These are phyloP conservation scores for Dictyostelium firmibasis DNA, from an alignment of 78 protist genomes.

Conservation along the genomic window DNA sequence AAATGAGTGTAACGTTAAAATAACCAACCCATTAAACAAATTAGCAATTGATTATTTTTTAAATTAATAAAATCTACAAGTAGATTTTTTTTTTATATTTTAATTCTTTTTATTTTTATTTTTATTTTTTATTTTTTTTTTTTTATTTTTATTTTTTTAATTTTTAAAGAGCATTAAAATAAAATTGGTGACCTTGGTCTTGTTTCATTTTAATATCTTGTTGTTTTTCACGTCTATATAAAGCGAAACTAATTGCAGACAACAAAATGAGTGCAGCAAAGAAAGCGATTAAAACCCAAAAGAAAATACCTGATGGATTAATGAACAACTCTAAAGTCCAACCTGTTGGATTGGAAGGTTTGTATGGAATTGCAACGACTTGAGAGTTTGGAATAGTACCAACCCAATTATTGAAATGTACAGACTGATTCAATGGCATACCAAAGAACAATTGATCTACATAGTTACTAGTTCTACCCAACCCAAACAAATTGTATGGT, in stretches of 20 bases:
- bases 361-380: slow-evolving; percentile 78
- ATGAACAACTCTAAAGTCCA: slow-evolving; percentile 82
- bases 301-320: slow-evolving; percentile 78
- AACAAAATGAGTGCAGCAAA: slow-evolving; percentile 50
- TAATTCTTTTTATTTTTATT: neutral
- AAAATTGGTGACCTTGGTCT: slow-evolving; percentile 75
- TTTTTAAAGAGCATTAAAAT: slow-evolving; percentile 78
- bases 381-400: slow-evolving; percentile 84
- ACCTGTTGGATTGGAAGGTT: slow-evolving; percentile 15
- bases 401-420: slow-evolving; percentile 75
- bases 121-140: neutral
- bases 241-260: slow-evolving; percentile 13
- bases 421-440: slow-evolving; percentile 67
- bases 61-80: too few relatives aligned
- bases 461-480: slow-evolving; percentile 79
- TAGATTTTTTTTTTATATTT: too few relatives aligned
- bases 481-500: slow-evolving; percentile 80
- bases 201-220: slow-evolving; percentile 79
- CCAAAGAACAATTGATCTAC: slow-evolving; percentile 76
- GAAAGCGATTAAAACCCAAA: slow-evolving; percentile 81
- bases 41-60: too few relatives aligned
- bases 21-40: too few relatives aligned
- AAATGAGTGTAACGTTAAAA: too few relatives aligned
- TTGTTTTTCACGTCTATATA: slow-evolving; percentile 75
- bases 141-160: neutral